Base-by-base conservation (phyloP, 805 yeast genomes). In the Metschnikowia anglica region DNA sequence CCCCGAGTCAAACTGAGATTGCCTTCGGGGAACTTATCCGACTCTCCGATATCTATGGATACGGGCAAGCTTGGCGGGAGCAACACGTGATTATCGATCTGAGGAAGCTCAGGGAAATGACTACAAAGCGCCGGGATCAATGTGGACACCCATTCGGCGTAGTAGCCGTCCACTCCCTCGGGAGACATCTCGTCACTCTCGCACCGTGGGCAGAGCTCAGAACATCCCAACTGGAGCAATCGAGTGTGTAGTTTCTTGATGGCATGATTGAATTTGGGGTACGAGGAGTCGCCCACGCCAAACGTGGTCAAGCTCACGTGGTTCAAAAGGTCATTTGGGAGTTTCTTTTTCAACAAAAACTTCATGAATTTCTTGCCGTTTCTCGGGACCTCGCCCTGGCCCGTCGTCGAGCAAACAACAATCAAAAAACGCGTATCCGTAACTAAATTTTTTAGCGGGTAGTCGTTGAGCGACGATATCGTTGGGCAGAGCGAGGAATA, bases 281-380 rank as follows among this genome's bases (percentile, higher is more conserved):
- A 93, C 1, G 95, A 83, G 0, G 96, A 83, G 61, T 93, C 98
- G 19, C 99, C 99, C 1, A 93, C 65, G 0, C 99, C 99, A 57
- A 93, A 85, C 2, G 88, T 76, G 2, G 91, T 77, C 51, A 89
- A 72, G 13, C 68, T 62, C 9, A 87, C 53, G 56, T 83, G 86
- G 48, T 73, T 73, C 29, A 91, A 65, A 23, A 88, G 65, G 52
- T 79, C 79, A 0, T 51, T 21, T 0, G 68, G 93, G 6, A 91
- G 74, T 50, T 80, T 81, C 58, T 75, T 79, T 58, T 77, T 79
- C 44, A 88, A 74, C 53, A 93, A 62, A 48, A 84, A 80, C 51
- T 74, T 73, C 95, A 96, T 85, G 49, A 91, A 78, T 47, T 76
- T 79, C 49, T 72, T 71, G 0, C 85, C 83, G 58, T 88, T 88